Evolutionary conservation across 306 rosid species (phyloP).

Genomic region (Alnus glutinosa): DNA sequence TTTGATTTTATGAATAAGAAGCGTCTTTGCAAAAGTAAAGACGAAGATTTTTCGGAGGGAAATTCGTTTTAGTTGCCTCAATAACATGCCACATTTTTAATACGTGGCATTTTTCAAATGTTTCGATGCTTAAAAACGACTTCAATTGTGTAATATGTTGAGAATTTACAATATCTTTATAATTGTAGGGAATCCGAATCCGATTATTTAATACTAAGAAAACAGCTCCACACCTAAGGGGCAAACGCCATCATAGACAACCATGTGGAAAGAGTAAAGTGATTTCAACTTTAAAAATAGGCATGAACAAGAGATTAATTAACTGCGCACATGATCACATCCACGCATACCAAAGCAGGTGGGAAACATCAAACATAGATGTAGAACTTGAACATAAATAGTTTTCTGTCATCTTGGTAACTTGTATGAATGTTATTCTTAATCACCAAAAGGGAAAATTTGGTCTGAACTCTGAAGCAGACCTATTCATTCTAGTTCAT

Average conservation of each 20-base stretch:
- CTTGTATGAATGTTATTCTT: not conserved
- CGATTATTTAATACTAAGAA: not conserved
- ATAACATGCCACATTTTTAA: no score
- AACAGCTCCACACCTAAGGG: not conserved
- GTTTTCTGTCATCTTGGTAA: not conserved
- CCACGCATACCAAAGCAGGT: not conserved
- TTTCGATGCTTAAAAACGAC: no score
- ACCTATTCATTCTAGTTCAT: constrained; percentile 21
- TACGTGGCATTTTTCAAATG: no score
- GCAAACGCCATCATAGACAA: constrained; percentile 31
- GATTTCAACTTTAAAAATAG: constrained; percentile 15
- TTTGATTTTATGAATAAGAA: no score
- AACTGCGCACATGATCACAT: not conserved
- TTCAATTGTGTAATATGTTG: no score
- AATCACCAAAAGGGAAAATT: constrained; percentile 21
- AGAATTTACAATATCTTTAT: no score
- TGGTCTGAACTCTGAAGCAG: constrained; percentile 11
- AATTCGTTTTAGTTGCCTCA: no score
- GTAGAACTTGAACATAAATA: not conserved
- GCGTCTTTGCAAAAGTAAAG: no score
- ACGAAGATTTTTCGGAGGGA: no score
- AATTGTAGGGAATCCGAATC: no score
- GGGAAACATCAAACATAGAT: not conserved
- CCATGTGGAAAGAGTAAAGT: constrained; percentile 25
- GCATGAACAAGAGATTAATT: not conserved